These are phyloP conservation scores for Rhizophora mangle DNA, from an alignment of 345 rosid species.

Conservation along the genomic window DNA sequence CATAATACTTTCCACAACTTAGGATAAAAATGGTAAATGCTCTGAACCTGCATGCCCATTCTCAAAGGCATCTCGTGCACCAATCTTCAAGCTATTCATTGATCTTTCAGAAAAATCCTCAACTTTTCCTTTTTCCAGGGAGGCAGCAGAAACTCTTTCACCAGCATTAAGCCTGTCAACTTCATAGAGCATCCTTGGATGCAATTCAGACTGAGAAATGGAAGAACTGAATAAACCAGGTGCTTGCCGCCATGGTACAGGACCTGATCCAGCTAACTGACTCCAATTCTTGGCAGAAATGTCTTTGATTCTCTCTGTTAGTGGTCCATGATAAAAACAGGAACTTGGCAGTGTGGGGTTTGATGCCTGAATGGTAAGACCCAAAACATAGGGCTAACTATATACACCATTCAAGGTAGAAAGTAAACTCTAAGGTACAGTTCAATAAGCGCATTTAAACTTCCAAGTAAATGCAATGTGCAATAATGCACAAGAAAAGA, in stretches of 20 bases:
- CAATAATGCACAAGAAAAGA: too few species aligned
- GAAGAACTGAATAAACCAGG: slow-evolving; percentile 59
- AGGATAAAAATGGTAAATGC: slow-evolving; percentile 8
- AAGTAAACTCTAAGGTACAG: not conserved
- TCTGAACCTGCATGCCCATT: slow-evolving; percentile 60
- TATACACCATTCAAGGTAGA: not conserved
- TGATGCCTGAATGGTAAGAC: slow-evolving; percentile 50
- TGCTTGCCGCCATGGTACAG: slow-evolving; percentile 74
- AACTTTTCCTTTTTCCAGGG: slow-evolving; percentile 51
- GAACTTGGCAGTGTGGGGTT: slow-evolving; percentile 48
- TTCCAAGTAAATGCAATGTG: too few species aligned
- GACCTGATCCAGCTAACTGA: slow-evolving; percentile 70
- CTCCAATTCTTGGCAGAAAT: slow-evolving; percentile 54
- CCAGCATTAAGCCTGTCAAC: slow-evolving; percentile 43
- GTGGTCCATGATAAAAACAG: slow-evolving; percentile 37
- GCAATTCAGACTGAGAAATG: slow-evolving; percentile 53
- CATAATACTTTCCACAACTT: not conserved
- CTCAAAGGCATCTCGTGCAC: slow-evolving; percentile 39
- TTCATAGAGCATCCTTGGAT: slow-evolving; percentile 42
- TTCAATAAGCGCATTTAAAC: too few species aligned
- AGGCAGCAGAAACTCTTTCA: slow-evolving; percentile 42
- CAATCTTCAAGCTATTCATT: slow-evolving; percentile 50
- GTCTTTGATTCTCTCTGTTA: slow-evolving; percentile 57
- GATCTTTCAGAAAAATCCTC: slow-evolving; percentile 57
- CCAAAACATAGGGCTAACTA: not conserved